Evolutionary conservation across 768 basidiomycete species (phyloP).

Genomic region (Collybia nuda): DNA sequence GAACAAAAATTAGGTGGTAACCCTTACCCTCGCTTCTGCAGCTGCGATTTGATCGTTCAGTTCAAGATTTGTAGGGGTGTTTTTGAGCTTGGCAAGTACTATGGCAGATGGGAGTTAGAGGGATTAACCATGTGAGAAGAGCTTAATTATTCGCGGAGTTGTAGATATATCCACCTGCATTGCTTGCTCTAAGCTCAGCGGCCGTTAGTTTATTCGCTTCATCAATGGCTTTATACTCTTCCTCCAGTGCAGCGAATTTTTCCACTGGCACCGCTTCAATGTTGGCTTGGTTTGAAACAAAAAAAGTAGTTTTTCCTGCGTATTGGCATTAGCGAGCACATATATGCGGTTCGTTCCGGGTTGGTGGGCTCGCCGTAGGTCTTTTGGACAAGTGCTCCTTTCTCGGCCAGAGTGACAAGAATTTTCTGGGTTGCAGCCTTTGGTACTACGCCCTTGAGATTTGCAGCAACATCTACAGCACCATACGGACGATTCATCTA

Average conservation of each 20-base stretch:
- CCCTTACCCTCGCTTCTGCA: conserved; percentile 49
- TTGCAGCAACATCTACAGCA: conserved; percentile 88
- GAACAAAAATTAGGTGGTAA: conserved; percentile 4
- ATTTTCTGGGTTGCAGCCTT: conserved; percentile 88
- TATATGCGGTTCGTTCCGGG: conserved; percentile 5
- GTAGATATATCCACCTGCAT: conserved; percentile 33
- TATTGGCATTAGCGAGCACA: conserved; percentile 10
- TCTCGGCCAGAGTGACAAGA: conserved; percentile 78
- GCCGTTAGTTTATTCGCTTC: conserved; percentile 58
- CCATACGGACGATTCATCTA: conserved; percentile 95
- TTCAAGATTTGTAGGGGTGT: conserved; percentile 68
- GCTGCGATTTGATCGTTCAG: conserved; percentile 55
- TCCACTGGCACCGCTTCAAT: conserved; percentile 64
- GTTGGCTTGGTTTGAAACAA: conserved; percentile 79
- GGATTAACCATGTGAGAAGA: conserved; percentile 11
- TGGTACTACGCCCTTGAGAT: conserved; percentile 85
- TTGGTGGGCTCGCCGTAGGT: conserved; percentile 58
- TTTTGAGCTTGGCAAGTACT: conserved; percentile 69
- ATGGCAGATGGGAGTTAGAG: conserved; percentile 13
- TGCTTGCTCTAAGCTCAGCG: conserved; percentile 49
- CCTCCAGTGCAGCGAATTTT: conserved; percentile 59
- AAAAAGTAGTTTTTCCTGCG: conserved; percentile 82
- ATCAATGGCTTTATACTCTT: conserved; percentile 52
- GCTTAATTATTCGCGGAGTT: conserved; percentile 1
- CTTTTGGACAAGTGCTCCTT: conserved; percentile 80